These are phyloP conservation scores for Helminthosporium solani DNA, from an alignment of 2,329 filamentous ascomycete species.

Conservation along the genomic window DNA sequence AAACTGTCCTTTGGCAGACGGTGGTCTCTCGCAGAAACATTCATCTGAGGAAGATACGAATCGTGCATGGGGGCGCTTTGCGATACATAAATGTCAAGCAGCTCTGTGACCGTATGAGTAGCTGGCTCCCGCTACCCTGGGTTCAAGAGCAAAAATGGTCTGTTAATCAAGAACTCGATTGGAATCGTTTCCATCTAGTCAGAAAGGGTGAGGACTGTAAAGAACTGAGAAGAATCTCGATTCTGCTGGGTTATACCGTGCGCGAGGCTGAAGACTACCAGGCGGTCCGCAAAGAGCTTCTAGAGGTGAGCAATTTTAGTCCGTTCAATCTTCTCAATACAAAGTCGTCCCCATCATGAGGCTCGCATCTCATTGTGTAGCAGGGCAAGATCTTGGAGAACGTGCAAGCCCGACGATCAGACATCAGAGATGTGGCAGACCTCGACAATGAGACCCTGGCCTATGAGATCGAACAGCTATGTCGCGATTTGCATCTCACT, in stretches of 20 bases:
- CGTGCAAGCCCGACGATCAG: slow-evolving; percentile 4
- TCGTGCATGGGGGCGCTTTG: slow-evolving; percentile 14
- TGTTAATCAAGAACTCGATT: slow-evolving; percentile 5
- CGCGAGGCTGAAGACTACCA: slow-evolving; percentile 10
- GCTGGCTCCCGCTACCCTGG: slow-evolving; percentile 1
- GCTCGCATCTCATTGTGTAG: not conserved
- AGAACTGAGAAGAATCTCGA: slow-evolving; percentile 1
- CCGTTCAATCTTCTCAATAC: not conserved
- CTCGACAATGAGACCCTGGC: slow-evolving; percentile 7
- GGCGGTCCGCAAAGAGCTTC: slow-evolving; percentile 5
- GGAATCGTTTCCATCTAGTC: slow-evolving; percentile 12
- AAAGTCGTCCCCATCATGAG: not conserved
- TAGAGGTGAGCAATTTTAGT: slow-evolving; percentile 6
- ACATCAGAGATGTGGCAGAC: slow-evolving; percentile 5
- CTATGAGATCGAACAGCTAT: slow-evolving; percentile 11
- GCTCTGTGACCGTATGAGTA: slow-evolving; percentile 6
- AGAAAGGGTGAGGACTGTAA: slow-evolving; percentile 1
- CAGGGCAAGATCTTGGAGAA: slow-evolving; percentile 8
- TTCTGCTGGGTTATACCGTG: slow-evolving; percentile 5
- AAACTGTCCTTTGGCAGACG: slow-evolving; percentile 15
- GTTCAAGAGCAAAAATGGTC: not conserved
- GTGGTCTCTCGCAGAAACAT: slow-evolving; percentile 13
- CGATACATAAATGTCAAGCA: slow-evolving; percentile 4
- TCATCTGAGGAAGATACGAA: slow-evolving; percentile 13
- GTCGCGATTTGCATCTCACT: slow-evolving; percentile 3